Percentiles rank a stretch among this genome's conserved stretches.
Evolutionary conservation across 331 rosid species (phyloP).

Genomic region (Acacia concinna): DNA sequence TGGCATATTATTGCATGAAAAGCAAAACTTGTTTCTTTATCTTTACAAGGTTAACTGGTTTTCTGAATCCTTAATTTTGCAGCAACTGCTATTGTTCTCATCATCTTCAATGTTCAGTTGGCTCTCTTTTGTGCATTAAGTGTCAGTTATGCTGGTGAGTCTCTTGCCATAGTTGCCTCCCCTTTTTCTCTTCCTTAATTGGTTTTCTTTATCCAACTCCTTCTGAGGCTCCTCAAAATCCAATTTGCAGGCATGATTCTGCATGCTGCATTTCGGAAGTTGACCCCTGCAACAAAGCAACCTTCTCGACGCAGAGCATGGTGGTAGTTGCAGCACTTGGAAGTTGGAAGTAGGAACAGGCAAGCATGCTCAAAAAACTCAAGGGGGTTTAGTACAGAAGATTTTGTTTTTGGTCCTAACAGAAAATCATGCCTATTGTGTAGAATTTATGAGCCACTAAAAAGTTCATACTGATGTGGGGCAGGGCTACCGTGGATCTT

Average conservation of each 20-base stretch:
- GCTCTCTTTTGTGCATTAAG: conserved; percentile 78
- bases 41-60: conserved; percentile 27
- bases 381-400: conserved; percentile 29
- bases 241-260: conserved; percentile 56
- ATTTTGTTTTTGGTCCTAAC: background rate
- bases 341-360: too few species aligned
- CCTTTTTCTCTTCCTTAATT: background rate
- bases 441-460: conserved; percentile 14
- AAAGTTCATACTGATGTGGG: background rate
- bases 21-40: conserved; percentile 8
- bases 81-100: conserved; percentile 69
- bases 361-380: conserved; percentile 4
- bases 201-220: background rate
- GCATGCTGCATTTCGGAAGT: conserved; percentile 86
- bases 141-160: conserved; percentile 71
- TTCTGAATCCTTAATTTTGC: conserved; percentile 46
- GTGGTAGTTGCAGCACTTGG: conserved; percentile 21
- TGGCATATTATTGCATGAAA: background rate
- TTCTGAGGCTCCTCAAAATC: conserved; percentile 24
- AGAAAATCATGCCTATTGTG: conserved; percentile 27
- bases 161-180: background rate
- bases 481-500: background rate
- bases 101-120: conserved; percentile 75
- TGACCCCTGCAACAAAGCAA: conserved; percentile 69
- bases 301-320: conserved; percentile 44